A percentile compares a stretch with the other conserved stretches of the same genome.
Evolutionary conservation across 352 stramenopile genomes (phyloP).

Genomic region (Globisporangium perplexum): DNA sequence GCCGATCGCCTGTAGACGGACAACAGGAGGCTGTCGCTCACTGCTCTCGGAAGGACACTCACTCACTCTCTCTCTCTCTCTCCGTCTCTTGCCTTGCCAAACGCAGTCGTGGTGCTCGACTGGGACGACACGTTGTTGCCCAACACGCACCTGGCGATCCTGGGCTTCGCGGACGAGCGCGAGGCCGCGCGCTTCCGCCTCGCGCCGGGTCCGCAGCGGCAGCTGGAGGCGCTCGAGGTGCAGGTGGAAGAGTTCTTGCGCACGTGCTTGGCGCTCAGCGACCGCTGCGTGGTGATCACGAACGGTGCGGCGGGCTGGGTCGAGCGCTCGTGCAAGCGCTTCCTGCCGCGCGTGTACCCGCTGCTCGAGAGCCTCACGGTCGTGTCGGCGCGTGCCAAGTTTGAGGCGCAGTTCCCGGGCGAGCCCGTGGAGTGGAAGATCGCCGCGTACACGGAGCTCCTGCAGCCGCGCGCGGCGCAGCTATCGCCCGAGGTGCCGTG

Average conservation of each 20-base stretch:
- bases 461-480: constrained; percentile 21
- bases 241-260: constrained; percentile 43
- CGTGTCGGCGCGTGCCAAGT: constrained; percentile 60
- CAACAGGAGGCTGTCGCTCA: not conserved
- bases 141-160: constrained; percentile 58
- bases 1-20: constrained; percentile 2
- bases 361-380: constrained; percentile 53
- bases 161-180: constrained; percentile 59
- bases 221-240: constrained; percentile 27
- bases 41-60: too few species aligned
- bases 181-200: constrained; percentile 27
- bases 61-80: not conserved
- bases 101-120: constrained; percentile 71
- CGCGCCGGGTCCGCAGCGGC: constrained; percentile 13
- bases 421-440: constrained; percentile 79
- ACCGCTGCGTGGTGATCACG: constrained; percentile 53
- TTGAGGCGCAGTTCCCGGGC: constrained; percentile 50
- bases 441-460: constrained; percentile 51
- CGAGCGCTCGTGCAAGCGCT: constrained; percentile 65
- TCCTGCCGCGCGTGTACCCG: constrained; percentile 52
- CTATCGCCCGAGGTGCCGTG: constrained; percentile 17
- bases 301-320: constrained; percentile 71
- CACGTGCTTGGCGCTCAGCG: constrained; percentile 39
- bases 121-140: constrained; percentile 81
- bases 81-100: too few species aligned